These are phyloP conservation scores for Rusavskia elegans DNA, from an alignment of 495 filamentous ascomycete species.

Conservation along the genomic window DNA sequence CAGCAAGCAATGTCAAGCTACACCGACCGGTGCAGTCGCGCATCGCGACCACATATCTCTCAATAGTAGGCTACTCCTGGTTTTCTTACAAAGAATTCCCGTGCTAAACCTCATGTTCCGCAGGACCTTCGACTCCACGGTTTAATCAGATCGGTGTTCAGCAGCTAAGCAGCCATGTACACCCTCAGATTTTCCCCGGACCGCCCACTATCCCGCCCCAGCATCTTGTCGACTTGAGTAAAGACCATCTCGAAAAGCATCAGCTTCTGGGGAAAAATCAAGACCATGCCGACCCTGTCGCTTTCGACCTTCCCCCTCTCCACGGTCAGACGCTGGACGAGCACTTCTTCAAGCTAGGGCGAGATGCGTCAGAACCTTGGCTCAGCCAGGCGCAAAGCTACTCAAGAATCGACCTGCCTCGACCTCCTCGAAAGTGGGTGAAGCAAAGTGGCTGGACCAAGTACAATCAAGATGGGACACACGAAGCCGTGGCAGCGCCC, in stretches of 20 bases:
- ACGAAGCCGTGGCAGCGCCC: constrained; percentile 57
- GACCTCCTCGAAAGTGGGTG: constrained; percentile 69
- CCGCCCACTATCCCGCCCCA: constrained; percentile 39
- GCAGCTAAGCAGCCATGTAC: constrained; percentile 69
- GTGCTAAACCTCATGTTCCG: neutral
- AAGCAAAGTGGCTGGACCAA: constrained; percentile 82
- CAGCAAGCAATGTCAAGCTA: constrained; percentile 13
- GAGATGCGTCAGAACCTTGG: constrained; percentile 82
- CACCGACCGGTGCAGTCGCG: constrained; percentile 12
- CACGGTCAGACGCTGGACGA: constrained; percentile 77
- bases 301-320: constrained; percentile 69
- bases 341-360: constrained; percentile 83
- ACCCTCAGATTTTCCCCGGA: constrained; percentile 66
- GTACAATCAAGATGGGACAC: constrained; percentile 58
- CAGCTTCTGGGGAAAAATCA: constrained; percentile 81
- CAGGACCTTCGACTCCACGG: constrained; percentile 45
- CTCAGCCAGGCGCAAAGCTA: constrained; percentile 59
- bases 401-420: constrained; percentile 44
- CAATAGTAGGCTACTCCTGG: constrained; percentile 20
- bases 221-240: constrained; percentile 61
- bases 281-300: constrained; percentile 56
- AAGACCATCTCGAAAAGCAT: constrained; percentile 71
- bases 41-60: constrained; percentile 9
- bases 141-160: constrained; percentile 92
- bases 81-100: neutral